A percentile compares a stretch with the other conserved stretches of the same genome.
Evolutionary conservation across 2,329 filamentous ascomycete species (phyloP).

Genomic region (Neonectria coccinea): DNA sequence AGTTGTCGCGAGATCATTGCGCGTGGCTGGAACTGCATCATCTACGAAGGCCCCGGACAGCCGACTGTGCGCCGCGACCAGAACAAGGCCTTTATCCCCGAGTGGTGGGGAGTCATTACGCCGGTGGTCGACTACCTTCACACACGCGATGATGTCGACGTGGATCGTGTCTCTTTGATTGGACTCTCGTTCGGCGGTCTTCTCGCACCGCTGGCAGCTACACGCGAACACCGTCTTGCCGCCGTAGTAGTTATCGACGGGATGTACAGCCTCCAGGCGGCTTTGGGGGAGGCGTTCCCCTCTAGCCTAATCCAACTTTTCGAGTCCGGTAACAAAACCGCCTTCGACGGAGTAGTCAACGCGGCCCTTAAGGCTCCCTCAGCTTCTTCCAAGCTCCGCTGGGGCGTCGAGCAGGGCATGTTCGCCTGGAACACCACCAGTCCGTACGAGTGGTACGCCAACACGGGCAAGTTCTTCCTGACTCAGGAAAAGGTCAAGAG

Average conservation of each 20-base stretch:
- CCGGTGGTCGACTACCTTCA: slow-evolving; percentile 23
- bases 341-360: slow-evolving; percentile 15
- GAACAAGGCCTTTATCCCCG: slow-evolving; percentile 23
- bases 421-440: slow-evolving; percentile 27
- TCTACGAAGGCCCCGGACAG: slow-evolving; percentile 27
- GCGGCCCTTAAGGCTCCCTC: not conserved
- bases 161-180: slow-evolving; percentile 17
- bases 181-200: slow-evolving; percentile 37
- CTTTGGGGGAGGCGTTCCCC: slow-evolving; percentile 11
- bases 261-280: slow-evolving; percentile 15
- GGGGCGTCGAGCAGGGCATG: slow-evolving; percentile 24
- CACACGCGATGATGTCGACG: slow-evolving; percentile 15
- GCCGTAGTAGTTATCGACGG: slow-evolving; percentile 29
- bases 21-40: slow-evolving; percentile 51
- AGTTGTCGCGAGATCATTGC: slow-evolving; percentile 49
- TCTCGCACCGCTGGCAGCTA: slow-evolving; percentile 32
- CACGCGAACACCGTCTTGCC: slow-evolving; percentile 27
- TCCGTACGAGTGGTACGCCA: slow-evolving; percentile 22
- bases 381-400: slow-evolving; percentile 18
- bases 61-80: slow-evolving; percentile 26
- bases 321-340: slow-evolving; percentile 14
- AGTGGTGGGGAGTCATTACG: slow-evolving; percentile 28
- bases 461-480: slow-evolving; percentile 22
- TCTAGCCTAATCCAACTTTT: slow-evolving; percentile 10
- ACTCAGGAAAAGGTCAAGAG: slow-evolving; percentile 8